phyloP scores from a whole-genome alignment of 139 green algal genomes.

The Pleodorina starrii region DNA sequence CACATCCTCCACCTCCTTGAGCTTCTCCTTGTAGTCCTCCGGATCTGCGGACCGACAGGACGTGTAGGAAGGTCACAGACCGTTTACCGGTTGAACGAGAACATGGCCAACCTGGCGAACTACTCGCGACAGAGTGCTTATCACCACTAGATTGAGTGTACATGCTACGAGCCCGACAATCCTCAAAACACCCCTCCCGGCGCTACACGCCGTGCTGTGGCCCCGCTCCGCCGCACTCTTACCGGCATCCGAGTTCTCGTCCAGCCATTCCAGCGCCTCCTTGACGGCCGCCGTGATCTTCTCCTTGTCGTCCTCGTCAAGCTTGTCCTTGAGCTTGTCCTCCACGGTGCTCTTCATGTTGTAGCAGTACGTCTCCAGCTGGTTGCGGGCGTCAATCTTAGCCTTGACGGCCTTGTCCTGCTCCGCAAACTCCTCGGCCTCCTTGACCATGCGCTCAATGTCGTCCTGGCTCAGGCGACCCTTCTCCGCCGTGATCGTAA shows the following conservation, averaged over 20 bases:
- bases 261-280: constrained; percentile 91
- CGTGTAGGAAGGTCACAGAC: no score
- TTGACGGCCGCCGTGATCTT: constrained; percentile 84
- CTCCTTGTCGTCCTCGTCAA: constrained; percentile 88
- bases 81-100: no score
- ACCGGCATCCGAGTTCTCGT: constrained; percentile 80
- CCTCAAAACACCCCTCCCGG: no score
- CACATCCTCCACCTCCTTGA: constrained; percentile 97
- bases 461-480: constrained; percentile 79
- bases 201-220: no score
- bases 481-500: constrained; percentile 87
- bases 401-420: constrained; percentile 78
- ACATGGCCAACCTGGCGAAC: no score
- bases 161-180: no score
- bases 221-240: not conserved
- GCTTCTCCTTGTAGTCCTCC: constrained; percentile 97
- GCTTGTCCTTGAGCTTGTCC: constrained; percentile 84
- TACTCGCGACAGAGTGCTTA: no score
- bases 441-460: constrained; percentile 95
- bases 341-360: constrained; percentile 75
- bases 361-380: constrained; percentile 78
- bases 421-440: constrained; percentile 92
- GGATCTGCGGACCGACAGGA: constrained; percentile 69
- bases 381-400: constrained; percentile 71
- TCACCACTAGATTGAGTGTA: no score